Evolutionary conservation across 164 flowering plant species (phyloP), one percentile per base, ranked within the genome.

Genomic region (Vitis vinifera): DNA sequence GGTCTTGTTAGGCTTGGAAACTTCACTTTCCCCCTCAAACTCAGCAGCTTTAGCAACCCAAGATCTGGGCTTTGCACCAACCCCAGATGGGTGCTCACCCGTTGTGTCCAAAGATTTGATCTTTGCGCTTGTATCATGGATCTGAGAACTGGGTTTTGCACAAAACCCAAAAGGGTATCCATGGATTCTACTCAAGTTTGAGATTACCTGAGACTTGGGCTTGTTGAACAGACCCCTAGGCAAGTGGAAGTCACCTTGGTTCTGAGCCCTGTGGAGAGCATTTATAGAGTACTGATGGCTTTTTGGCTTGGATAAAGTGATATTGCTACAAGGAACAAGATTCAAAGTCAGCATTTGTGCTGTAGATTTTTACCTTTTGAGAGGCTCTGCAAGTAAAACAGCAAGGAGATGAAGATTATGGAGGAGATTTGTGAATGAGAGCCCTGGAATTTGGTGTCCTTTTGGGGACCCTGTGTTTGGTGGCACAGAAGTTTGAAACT

Each of bases 301-400:
- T 70, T 51, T 65, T 19, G 79, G 71, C 76, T 82, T 78, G 67
- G 57, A 59, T 75, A 79, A 58, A 73, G 79, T 66, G 75, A 75
- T 68, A 60, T 69, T 70, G 27, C 84, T 67, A 4, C 78, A 71
- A 11, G 85, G 76, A 51, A 67, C 58, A 4, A 80, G 78, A 70
- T 73, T 83, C 49, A 80, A 65, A 68, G 83, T 56, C 1, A 86
- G 80, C 87, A 85, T 86, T 67, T 68, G 11, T 66, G 13, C 44
- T 37, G 49, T 27, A 66, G 49, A 29, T 55, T 31, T 51, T 37
- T 4, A 37, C 44, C 44, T 37, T 37, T 37, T 6, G 44, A 37
- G 44, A 37, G 44, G 44, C 44, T 37, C 44, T 37, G 44, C 44
- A 37, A 14, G 51, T 12, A 71, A 60, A 13, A 65, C 52, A 55